These are phyloP conservation scores for Amniculicola lignicola DNA, from an alignment of 495 filamentous ascomycete species.

Conservation along the genomic window DNA sequence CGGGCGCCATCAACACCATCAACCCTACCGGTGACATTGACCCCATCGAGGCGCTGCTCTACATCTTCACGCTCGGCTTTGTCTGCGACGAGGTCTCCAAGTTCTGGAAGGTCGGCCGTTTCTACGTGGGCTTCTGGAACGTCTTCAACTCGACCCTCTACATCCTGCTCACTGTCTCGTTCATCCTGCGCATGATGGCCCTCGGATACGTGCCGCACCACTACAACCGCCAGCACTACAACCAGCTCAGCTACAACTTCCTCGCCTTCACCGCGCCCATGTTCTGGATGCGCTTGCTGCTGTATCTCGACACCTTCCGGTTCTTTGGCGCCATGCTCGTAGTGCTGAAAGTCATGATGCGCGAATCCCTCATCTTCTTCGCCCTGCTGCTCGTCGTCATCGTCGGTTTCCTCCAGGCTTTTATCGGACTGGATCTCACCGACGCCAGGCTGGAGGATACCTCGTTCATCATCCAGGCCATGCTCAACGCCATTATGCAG, in stretches of 20 bases:
- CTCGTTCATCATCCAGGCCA: conserved; percentile 76
- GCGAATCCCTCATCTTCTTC: conserved; percentile 96
- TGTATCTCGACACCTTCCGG: conserved; percentile 86
- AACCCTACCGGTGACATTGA: conserved; percentile 79
- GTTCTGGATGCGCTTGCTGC: conserved; percentile 92
- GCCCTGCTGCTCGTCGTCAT: conserved; percentile 83
- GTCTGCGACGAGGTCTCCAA: conserved; percentile 82
- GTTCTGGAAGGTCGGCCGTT: conserved; percentile 85
- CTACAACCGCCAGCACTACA: conserved; percentile 59
- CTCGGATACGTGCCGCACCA: conserved; percentile 57
- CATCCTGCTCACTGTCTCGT: conserved; percentile 67
- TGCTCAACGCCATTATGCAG: conserved; percentile 87
- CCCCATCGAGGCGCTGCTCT: conserved; percentile 77
- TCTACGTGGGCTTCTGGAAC: conserved; percentile 93
- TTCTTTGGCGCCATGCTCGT: conserved; percentile 99
- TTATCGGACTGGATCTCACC: conserved; percentile 86
- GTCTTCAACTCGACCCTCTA: conserved; percentile 87
- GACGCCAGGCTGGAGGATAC: conserved; percentile 63
- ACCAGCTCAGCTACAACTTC: conserved; percentile 86
- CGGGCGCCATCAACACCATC: conserved; percentile 86
- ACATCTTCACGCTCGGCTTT: conserved; percentile 90
- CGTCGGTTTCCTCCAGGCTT: conserved; percentile 89
- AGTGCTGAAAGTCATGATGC: conserved; percentile 98
- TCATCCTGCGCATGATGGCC: conserved; percentile 74
- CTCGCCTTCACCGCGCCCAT: conserved; percentile 86